phyloP scores from a whole-genome alignment of 129 eudicot species.

The Helichrysum umbraculigerum region DNA sequence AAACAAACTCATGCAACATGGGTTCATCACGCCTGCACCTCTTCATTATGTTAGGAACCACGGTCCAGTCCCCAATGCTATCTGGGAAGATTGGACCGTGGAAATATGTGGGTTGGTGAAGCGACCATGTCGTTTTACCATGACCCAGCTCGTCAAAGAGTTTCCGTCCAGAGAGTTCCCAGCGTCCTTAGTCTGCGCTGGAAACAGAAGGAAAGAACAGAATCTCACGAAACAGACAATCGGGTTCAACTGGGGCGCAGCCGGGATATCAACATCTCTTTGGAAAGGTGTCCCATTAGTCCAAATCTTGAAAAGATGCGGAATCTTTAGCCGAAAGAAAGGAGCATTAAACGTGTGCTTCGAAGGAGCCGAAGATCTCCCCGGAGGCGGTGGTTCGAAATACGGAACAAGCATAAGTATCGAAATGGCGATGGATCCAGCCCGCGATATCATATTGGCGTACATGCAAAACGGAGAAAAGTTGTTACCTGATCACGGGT shows the following conservation, averaged over 20 bases:
- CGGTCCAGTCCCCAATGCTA: slow-evolving; percentile 68
- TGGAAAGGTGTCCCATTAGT: slow-evolving; percentile 86
- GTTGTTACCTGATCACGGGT: slow-evolving; percentile 82
- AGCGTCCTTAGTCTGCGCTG: slow-evolving; percentile 79
- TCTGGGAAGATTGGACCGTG: slow-evolving; percentile 79
- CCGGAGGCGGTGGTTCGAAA: slow-evolving; percentile 95
- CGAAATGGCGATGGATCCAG: slow-evolving; percentile 84
- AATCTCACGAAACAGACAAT: slow-evolving; percentile 72
- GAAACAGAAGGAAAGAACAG: slow-evolving; percentile 85
- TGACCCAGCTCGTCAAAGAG: slow-evolving; percentile 58
- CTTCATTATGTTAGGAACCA: slow-evolving; percentile 95
- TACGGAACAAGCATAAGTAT: slow-evolving; percentile 73
- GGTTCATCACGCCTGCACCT: slow-evolving; percentile 92
- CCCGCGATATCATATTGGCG: slow-evolving; percentile 75
- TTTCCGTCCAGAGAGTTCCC: slow-evolving; percentile 70
- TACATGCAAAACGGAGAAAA: slow-evolving; percentile 90
- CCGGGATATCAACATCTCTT: slow-evolving; percentile 78
- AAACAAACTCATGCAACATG: slow-evolving; percentile 85
- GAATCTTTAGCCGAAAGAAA: slow-evolving; percentile 48
- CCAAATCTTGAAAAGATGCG: slow-evolving; percentile 60
- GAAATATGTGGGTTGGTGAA: slow-evolving; percentile 75
- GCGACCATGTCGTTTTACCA: slow-evolving; percentile 59
- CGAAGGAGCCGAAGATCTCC: slow-evolving; percentile 88
- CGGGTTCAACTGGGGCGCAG: slow-evolving; percentile 96
- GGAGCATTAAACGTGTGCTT: slow-evolving; percentile 88